Evolutionary conservation across 2,329 filamentous ascomycete genomes (phyloP), one percentile per base, ranked within the genome.

Genomic region (Epichloe glyceriae): DNA sequence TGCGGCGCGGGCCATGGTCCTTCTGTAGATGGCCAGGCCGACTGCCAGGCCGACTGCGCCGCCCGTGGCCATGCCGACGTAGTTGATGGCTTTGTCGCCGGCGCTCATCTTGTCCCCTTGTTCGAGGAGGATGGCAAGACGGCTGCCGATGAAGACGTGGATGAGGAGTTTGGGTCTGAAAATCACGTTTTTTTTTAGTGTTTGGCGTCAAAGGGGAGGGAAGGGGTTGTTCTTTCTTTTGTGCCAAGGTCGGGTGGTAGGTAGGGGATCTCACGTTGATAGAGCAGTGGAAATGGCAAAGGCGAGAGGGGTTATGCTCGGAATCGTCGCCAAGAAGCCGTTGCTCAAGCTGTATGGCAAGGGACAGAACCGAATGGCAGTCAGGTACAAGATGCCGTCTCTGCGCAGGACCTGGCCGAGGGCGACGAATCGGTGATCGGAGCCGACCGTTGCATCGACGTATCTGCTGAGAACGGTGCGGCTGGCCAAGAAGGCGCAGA

Each of bases 331-430:
- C 50, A 98, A 80, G 54, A 95, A 95, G 47, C 89, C 93, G 64
- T 98, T 98, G 63, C 86, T 90, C 58, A 97, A 73, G 49, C 86
- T 93, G 66, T 95, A 98, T 14, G 93, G 93, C 53, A 98, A 66
- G 2, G 93, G 93, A 61, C 91, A 97, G 56, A 97, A 78, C 33
- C 93, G 80, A 59, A 98, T 93, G 78, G 93, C 94, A 55, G 88
- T 83, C 44, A 98, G 75, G 50, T 97, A 82, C 60, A 88, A 86
- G 48, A 98, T 68, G 1, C 93, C 93, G 61, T 98, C 93, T 61
- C 87, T 83, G 56, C 95, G 88, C 54, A 98, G 73, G 7, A 93
- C 93, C 60, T 96, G 78, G 20, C 86, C 80, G 26, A 98, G 76
- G 4, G 93, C 93, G 10, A 93, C 81, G 65, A 98, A 98, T 49